phyloP scores from a whole-genome alignment of 208 protist genomes.

The Leishmania martiniquensis region DNA sequence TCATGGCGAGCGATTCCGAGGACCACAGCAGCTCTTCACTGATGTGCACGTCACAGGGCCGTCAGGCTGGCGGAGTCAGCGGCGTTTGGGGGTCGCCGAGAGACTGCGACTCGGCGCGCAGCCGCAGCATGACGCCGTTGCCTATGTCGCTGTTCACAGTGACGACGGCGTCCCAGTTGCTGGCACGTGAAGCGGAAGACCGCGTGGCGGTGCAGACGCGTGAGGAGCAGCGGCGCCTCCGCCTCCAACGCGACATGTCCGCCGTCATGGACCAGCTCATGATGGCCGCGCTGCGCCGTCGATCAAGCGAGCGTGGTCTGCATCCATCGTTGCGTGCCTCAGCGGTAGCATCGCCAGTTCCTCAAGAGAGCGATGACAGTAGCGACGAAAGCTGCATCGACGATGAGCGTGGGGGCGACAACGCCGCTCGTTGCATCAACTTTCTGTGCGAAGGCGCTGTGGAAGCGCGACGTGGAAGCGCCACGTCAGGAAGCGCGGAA shows the following conservation, averaged over 20 bases:
- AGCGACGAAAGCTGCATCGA: background rate
- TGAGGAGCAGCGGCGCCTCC: slow-evolving; percentile 4
- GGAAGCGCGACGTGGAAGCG: background rate
- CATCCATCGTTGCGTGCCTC: slow-evolving; percentile 23
- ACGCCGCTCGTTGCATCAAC: background rate
- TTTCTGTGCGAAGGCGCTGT: background rate
- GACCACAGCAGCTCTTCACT: slow-evolving; percentile 11
- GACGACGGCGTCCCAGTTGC: slow-evolving; percentile 8
- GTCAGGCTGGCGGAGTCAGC: background rate
- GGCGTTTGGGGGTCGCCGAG: background rate
- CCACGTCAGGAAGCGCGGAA: background rate
- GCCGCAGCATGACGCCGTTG: slow-evolving; percentile 16
- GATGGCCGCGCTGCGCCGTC: slow-evolving; percentile 17
- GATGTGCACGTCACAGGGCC: slow-evolving; percentile 10
- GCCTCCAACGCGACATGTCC: background rate
- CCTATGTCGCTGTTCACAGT: background rate
- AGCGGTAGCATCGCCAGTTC: slow-evolving; percentile 3
- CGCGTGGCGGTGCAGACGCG: background rate
- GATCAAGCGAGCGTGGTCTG: slow-evolving; percentile 20
- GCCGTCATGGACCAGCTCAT: slow-evolving; percentile 19
- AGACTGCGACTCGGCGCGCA: background rate
- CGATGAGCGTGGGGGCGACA: background rate
- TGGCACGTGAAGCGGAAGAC: slow-evolving; percentile 9
- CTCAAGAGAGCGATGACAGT: background rate
- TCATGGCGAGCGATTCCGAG: slow-evolving; percentile 11